A percentile compares a stretch with the other conserved stretches of the same genome.
Conservation (phyloP, 2,329 filamentous ascomycete species). For the Ploettnerulaceae sp. region DNA sequence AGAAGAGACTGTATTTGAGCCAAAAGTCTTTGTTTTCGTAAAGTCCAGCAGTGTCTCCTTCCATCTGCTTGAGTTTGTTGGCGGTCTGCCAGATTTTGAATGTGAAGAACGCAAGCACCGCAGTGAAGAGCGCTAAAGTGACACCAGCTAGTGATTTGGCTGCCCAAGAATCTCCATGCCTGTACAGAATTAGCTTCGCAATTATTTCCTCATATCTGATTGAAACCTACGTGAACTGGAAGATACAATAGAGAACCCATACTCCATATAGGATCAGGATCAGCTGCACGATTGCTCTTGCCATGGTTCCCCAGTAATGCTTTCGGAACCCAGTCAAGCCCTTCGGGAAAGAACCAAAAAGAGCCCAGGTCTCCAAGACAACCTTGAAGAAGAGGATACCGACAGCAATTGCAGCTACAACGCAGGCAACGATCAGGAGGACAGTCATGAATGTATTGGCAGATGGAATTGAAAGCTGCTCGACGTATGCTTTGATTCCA, state of each 20-base stretch:
- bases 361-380: conserved; percentile 82
- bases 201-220: background rate
- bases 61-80: conserved; percentile 63
- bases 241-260: conserved; percentile 94
- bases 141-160: conserved; percentile 79
- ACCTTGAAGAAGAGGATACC: conserved; percentile 87
- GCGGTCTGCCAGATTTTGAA: conserved; percentile 79
- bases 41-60: conserved; percentile 68
- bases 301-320: conserved; percentile 93
- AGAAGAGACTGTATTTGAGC: conserved; percentile 96
- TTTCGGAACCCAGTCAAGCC: conserved; percentile 79
- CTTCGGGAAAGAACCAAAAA: conserved; percentile 83
- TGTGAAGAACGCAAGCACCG: conserved; percentile 73
- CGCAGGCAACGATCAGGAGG: conserved; percentile 79
- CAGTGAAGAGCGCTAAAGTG: conserved; percentile 77
- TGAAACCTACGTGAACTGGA: conserved; percentile 66
- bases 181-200: background rate
- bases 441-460: conserved; percentile 96
- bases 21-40: conserved; percentile 88
- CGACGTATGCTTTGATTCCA: conserved; percentile 77
- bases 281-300: conserved; percentile 81
- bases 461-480: conserved; percentile 77
- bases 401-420: conserved; percentile 78
- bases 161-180: conserved; percentile 84
- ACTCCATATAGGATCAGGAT: conserved; percentile 89